Evolutionary conservation across 495 filamentous ascomycete genomes (phyloP).

Genomic region (Lineolata rhizophorae): DNA sequence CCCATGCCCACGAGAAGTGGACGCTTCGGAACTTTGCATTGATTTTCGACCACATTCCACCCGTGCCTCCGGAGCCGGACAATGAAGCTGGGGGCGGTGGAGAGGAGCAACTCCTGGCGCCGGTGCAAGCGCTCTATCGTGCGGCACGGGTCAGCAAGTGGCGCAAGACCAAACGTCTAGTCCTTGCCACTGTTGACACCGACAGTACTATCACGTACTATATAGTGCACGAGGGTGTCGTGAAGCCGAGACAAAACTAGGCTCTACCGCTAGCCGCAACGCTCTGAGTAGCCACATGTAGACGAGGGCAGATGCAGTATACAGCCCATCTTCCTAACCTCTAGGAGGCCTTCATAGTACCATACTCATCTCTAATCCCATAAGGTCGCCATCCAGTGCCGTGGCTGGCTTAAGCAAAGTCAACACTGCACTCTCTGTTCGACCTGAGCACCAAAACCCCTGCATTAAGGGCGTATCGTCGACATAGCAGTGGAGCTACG

Average conservation of each 20-base stretch:
- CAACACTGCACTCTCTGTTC: too few species aligned
- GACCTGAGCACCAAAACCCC: too few species aligned
- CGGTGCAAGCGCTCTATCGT: conserved; percentile 1
- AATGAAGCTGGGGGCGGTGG: conserved; percentile 10
- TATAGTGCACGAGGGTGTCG: conserved; percentile 80
- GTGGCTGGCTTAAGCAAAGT: too few species aligned
- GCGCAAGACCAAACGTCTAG: conserved; percentile 35
- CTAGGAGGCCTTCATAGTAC: too few species aligned
- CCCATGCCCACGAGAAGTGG: conserved; percentile 64
- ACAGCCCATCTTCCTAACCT: too few species aligned
- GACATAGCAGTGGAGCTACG: too few species aligned
- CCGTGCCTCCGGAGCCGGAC: conserved; percentile 20
- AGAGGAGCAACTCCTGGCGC: not conserved
- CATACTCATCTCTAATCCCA: too few species aligned
- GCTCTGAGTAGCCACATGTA: too few species aligned
- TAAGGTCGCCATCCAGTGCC: too few species aligned
- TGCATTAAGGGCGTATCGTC: too few species aligned
- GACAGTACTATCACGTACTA: conserved; percentile 95
- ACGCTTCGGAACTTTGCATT: conserved; percentile 49
- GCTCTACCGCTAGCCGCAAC: too few species aligned
- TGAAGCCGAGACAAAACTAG: conserved; percentile 95
- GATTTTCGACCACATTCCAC: conserved; percentile 55
- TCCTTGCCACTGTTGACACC: conserved; percentile 64
- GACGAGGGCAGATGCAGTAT: too few species aligned
- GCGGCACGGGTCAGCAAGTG: conserved; percentile 16